A percentile compares a stretch with the other conserved stretches of the same genome.
Conservation (phyloP, 2,329 filamentous ascomycete genomes). For the Cordyceps fumosorosea region DNA sequence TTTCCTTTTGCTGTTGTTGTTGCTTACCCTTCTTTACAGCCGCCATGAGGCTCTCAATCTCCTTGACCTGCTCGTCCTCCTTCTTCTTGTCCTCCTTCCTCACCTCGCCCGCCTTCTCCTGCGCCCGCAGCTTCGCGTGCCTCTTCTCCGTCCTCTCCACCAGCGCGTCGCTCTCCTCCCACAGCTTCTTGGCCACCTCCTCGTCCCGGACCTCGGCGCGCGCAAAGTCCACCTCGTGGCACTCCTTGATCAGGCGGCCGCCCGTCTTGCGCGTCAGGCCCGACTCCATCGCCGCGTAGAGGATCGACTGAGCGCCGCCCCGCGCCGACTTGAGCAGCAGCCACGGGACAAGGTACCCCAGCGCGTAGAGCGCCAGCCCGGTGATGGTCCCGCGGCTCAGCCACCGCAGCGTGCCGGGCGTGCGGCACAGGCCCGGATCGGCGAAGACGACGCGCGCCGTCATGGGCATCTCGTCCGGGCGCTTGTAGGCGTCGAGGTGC, state of each 20-base stretch:
- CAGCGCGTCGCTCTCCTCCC: conserved; percentile 81
- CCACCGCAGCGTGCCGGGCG: conserved; percentile 82
- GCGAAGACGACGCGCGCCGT: conserved; percentile 80
- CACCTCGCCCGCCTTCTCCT: conserved; percentile 24
- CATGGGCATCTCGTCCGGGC: conserved; percentile 75
- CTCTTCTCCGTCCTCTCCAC: conserved; percentile 78
- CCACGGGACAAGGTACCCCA: conserved; percentile 78
- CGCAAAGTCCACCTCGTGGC: conserved; percentile 65
- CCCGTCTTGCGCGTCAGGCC: conserved; percentile 54
- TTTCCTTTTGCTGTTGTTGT: conserved; percentile 20
- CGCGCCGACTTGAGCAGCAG: conserved; percentile 77
- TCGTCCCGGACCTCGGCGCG: conserved; percentile 73
- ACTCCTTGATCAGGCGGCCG: conserved; percentile 80
- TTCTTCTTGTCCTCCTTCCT: conserved; percentile 30
- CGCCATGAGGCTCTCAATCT: conserved; percentile 33
- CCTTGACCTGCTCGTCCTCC: conserved; percentile 26
- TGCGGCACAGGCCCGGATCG: conserved; percentile 79
- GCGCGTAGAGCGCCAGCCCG: conserved; percentile 70
- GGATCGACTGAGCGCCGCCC: conserved; percentile 78
- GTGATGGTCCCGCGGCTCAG: conserved; percentile 76
- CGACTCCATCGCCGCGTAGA: conserved; percentile 80
- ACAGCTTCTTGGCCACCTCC: conserved; percentile 72
- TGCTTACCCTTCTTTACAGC: conserved; percentile 38
- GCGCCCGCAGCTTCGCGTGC: conserved; percentile 48
- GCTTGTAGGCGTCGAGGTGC: conserved; percentile 75